These are phyloP conservation scores for Alternaria conjuncta DNA, from an alignment of 2,329 filamentous ascomycete species.

Conservation along the genomic window DNA sequence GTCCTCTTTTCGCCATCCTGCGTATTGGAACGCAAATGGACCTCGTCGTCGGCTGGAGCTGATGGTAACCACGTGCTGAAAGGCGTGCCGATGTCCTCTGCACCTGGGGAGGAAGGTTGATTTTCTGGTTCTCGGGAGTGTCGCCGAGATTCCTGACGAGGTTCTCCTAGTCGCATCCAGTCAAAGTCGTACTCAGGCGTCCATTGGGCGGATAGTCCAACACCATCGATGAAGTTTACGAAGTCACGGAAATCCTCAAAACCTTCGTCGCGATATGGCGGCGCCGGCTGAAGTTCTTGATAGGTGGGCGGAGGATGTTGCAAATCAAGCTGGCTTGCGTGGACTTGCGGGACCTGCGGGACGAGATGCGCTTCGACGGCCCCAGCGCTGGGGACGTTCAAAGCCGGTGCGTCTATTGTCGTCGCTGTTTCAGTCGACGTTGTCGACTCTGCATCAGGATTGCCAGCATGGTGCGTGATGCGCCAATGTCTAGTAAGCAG, in stretches of 20 bases:
- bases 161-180: conserved; percentile 30
- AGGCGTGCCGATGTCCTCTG: conserved; percentile 39
- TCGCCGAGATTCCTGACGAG: conserved; percentile 23
- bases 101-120: conserved; percentile 20
- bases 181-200: conserved; percentile 41
- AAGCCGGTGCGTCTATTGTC: conserved; percentile 2
- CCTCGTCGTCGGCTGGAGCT: conserved; percentile 36
- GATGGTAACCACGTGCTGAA: conserved; percentile 42
- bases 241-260: conserved; percentile 42
- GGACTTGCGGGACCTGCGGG: conserved; percentile 5
- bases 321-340: conserved; percentile 17
- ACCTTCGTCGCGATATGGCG: conserved; percentile 29
- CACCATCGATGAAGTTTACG: conserved; percentile 43
- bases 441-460: conserved; percentile 7
- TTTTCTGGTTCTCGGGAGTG: conserved; percentile 25
- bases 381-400: conserved; percentile 1
- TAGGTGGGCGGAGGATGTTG: conserved; percentile 14
- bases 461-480: conserved; percentile 30
- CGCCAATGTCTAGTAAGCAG: conserved; percentile 42
- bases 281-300: conserved; percentile 13
- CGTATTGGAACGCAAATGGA: conserved; percentile 27
- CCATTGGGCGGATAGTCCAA: conserved; percentile 40
- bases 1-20: conserved; percentile 25
- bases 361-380: conserved; percentile 4
- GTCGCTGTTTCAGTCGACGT: conserved; percentile 11